Evolutionary conservation across 495 filamentous ascomycete genomes (phyloP), one percentile per base, ranked within the genome.

Genomic region (Pseudoneurospora amorphoporcata): DNA sequence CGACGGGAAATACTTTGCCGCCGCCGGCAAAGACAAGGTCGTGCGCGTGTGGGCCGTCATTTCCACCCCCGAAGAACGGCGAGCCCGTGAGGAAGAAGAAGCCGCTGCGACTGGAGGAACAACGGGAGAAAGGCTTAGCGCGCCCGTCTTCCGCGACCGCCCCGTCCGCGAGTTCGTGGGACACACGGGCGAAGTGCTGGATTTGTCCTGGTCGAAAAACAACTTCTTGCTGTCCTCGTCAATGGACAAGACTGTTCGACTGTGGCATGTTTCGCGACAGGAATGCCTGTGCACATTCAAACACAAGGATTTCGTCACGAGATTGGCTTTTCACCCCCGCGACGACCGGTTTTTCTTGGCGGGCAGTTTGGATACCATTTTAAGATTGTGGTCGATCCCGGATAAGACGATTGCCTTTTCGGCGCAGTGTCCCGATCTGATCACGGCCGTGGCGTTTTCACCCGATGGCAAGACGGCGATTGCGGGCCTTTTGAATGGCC

Each of bases 131-230:
- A 88, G 88, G 72, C 83, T 98, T 73, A 94, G 91, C 77, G 95
- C 95, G 42, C 95, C 94, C 7, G 94, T 98, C n/a, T 98, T 99
- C 80, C 88, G 89, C 76, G 84, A 87, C 19, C 90, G 91, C 77
- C 92, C 94, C 2, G 77, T 92, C 6, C 87, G 90, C 69, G 91
- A 95, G 77, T 97, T 95, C 77, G 83, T 88, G 71, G 94, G 94
- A 0, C 95, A 99, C 77, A 92, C 89, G 0, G 91, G 91, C 8
- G 94, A 94, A 78, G 89, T 99, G 6, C 82, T 99, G 75, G 95
- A 97, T 77, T 77, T 99, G 42, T 97, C 92, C 80, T 99, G 95
- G 95, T 97, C 94, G 83, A 99, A 99, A 87, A 99, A 99, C 78
- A 97, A 97, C 76, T 99, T 99, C 75, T 84, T 99, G 69, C 87